Conservation (phyloP, 2,329 filamentous ascomycete genomes). For the Nigrospora sphaerica region DNA sequence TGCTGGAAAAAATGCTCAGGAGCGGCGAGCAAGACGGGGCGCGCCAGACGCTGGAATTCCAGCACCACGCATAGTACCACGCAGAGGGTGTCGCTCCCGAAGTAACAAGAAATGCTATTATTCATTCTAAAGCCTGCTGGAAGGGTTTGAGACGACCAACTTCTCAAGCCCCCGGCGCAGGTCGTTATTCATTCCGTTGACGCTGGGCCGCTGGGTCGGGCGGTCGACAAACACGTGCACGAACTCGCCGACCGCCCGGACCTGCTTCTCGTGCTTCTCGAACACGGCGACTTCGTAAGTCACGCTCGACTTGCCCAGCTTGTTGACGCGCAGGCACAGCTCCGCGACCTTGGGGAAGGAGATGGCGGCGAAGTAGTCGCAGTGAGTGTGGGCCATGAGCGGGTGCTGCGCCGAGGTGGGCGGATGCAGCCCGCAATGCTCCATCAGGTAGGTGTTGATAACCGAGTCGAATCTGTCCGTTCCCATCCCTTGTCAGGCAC, state of each 20-base stretch:
- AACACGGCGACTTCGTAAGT: constrained; percentile 89
- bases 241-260: constrained; percentile 80
- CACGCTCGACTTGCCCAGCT: constrained; percentile 78
- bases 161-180: constrained; percentile 54
- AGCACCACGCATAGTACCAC: constrained; percentile 13
- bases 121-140: constrained; percentile 16
- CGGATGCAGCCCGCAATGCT: constrained; percentile 67
- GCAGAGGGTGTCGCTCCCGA: not conserved
- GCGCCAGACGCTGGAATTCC: constrained; percentile 30
- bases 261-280: constrained; percentile 61
- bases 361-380: constrained; percentile 76
- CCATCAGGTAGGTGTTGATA: constrained; percentile 81
- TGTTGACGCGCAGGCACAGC: constrained; percentile 73
- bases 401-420: constrained; percentile 66
- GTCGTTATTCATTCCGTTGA: constrained; percentile 53
- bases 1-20: constrained; percentile 44
- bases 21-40: constrained; percentile 37
- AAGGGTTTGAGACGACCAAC: constrained; percentile 31
- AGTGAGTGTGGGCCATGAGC: constrained; percentile 78
- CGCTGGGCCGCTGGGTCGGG: constrained; percentile 58
- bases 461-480: constrained; percentile 70
- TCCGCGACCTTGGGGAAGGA: constrained; percentile 79
- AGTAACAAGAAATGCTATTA: constrained; percentile 1
- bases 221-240: constrained; percentile 85
- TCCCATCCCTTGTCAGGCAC: not conserved